Conservation (phyloP, 345 rosid species). For the Gossypium thurberi region DNA sequence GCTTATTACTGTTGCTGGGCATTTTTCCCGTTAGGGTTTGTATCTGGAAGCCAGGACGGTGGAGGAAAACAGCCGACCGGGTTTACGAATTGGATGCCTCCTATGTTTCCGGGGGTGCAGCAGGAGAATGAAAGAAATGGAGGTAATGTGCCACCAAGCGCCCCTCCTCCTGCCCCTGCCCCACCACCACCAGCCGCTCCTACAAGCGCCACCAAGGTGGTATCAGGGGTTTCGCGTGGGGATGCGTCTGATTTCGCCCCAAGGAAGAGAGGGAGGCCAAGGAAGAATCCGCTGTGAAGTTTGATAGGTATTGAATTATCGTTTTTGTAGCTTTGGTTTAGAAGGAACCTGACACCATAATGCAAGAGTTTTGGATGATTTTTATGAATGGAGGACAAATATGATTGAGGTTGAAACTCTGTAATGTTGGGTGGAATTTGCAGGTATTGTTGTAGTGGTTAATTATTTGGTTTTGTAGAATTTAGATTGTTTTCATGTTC, state of each 20-base stretch:
- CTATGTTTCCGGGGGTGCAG: slow-evolving; percentile 10
- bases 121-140: slow-evolving; percentile 2
- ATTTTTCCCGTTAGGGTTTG: slow-evolving; percentile 67
- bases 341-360: background rate
- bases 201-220: background rate
- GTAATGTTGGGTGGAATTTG: slow-evolving; percentile 3
- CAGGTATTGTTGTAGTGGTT: slow-evolving; percentile 12
- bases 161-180: background rate
- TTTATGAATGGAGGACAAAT: background rate
- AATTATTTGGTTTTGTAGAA: background rate
- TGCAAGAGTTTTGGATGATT: background rate
- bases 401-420: background rate
- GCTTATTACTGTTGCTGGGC: slow-evolving; percentile 88
- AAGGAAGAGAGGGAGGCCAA: slow-evolving; percentile 80
- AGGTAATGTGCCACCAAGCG: slow-evolving; percentile 10
- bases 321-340: background rate
- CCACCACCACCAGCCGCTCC: slow-evolving; percentile 7
- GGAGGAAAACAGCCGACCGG: slow-evolving; percentile 18
- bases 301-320: background rate
- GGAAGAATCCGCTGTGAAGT: slow-evolving; percentile 37
- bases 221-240: slow-evolving; percentile 15
- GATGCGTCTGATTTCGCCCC: slow-evolving; percentile 12
- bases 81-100: slow-evolving; percentile 60
- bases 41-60: slow-evolving; percentile 23
- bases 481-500: background rate